Evolutionary conservation across 257 asterid species (phyloP), one percentile per base, ranked within the genome.

Genomic region (Forsythia suspensa): DNA sequence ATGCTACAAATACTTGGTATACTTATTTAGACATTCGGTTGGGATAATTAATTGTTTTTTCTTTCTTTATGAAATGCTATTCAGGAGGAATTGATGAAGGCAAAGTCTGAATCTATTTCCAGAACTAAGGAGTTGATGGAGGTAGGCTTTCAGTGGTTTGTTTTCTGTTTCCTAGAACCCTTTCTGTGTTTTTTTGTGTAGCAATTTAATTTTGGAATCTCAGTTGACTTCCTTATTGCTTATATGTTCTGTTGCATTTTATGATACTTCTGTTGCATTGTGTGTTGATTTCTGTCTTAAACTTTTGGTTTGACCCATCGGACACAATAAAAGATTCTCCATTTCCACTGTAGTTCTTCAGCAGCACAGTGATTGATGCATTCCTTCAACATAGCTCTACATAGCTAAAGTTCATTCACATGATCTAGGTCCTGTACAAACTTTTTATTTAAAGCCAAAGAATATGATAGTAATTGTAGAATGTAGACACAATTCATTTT

Each of bases 1-100:
- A 66, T 37, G 65, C 38, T 63, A 81, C 46, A 76, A 39, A 65
- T 41, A 57, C 72, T 41, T 81, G 68, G 63, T 44, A 43, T 15
- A 46, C 73, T 29, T 57, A 36, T 79, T 70, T 69, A 55, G 63
- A 48, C 16, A 6, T 57, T 43, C 12, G 65, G 61, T 69, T 74
- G 36, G 73, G 65, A 43, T 81, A 44, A 34, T 44, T 69, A 48
- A 71, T 67, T 75, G n/a, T 38, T 51, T 11, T 18, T 72, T 76
- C 57, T 63, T 71, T 37, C 46, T 44, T 36, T 13, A 43, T 77
- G 71, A 65, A 81, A 72, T 77, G 29, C n/a, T 83, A 16, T 82
- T 65, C 87, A 95, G 99, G 99, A 91, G 82, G 99, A 95, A 86
- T 68, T 95, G 89, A 89, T 85, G 88, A 90, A 87, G 84, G 91